Percentiles rank a stretch among this genome's conserved stretches.
Evolutionary conservation across 169 alveolate species (phyloP).

Genomic region (Plasmodium berghei): DNA sequence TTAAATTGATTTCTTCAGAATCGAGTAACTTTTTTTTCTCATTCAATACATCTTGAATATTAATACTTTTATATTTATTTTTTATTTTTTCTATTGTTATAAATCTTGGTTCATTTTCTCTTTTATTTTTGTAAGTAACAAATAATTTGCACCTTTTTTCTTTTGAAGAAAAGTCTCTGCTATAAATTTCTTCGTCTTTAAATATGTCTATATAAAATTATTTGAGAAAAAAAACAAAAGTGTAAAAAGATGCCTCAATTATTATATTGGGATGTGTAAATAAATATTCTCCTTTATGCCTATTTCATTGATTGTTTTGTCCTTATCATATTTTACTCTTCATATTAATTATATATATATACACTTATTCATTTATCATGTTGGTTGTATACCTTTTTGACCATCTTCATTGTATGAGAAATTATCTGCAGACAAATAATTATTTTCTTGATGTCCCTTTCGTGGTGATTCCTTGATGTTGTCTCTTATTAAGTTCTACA

Average conservation of each 20-base stretch:
- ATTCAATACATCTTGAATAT: conserved; percentile 58
- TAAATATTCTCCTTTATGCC: too few relatives aligned
- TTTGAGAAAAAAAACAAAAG: too few relatives aligned
- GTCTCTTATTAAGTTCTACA: conserved; percentile 48
- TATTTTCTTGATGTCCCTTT: conserved; percentile 35
- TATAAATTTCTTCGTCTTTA: conserved; percentile 46
- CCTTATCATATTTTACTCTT: too few relatives aligned
- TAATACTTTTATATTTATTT: conserved; percentile 62
- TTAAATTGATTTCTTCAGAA: conserved; percentile 48
- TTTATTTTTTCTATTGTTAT: conserved; percentile 73
- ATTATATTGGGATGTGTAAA: too few relatives aligned
- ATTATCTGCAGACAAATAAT: conserved; percentile 54
- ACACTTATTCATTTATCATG: too few relatives aligned
- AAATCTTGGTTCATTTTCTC: conserved; percentile 71
- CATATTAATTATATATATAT: too few relatives aligned
- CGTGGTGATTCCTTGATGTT: conserved; percentile 25
- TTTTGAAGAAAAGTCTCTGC: conserved; percentile 66
- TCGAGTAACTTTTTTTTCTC: conserved; percentile 51
- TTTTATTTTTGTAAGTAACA: conserved; percentile 57
- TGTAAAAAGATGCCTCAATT: too few relatives aligned
- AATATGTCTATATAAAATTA: conserved; percentile 32
- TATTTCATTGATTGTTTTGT: too few relatives aligned
- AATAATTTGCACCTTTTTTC: conserved; percentile 73
- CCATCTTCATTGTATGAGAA: conserved; percentile 39
- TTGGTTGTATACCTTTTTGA: conserved; percentile 27